phyloP scores from a whole-genome alignment of 352 stramenopile species.

The Phytophthora ohioensis region DNA sequence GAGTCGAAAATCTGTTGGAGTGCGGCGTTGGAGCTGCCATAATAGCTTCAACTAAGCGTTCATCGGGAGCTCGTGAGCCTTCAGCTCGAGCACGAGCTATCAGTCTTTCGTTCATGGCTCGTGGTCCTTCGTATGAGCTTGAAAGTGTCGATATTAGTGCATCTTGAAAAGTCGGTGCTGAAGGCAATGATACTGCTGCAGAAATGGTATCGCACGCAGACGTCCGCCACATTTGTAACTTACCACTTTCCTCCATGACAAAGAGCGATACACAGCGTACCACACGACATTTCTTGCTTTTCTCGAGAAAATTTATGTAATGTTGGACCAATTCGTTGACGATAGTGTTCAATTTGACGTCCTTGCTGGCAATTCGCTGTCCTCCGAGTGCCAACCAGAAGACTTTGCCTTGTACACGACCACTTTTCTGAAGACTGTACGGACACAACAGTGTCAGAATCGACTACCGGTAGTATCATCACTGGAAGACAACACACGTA shows the following conservation, averaged over 20 bases:
- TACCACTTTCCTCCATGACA: conserved; percentile 61
- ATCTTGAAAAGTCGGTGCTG: conserved; percentile 20
- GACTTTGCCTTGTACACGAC: conserved; percentile 64
- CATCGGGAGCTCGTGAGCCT: conserved; percentile 55
- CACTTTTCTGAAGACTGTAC: conserved; percentile 68
- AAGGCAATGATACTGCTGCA: conserved; percentile 3
- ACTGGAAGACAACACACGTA: conserved; percentile 35
- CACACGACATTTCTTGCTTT: conserved; percentile 72
- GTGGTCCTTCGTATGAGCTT: conserved; percentile 58
- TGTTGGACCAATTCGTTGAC: conserved; percentile 57
- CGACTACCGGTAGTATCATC: neutral
- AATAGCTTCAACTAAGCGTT: conserved; percentile 79
- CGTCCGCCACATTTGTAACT: conserved; percentile 67
- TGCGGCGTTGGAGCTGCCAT: conserved; percentile 59
- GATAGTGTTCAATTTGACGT: conserved; percentile 60
- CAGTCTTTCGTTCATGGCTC: conserved; percentile 69
- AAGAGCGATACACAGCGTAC: conserved; percentile 64
- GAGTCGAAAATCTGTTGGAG: conserved; percentile 28
- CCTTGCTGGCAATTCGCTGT: conserved; percentile 77
- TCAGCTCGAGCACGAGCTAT: conserved; percentile 67
- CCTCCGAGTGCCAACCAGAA: conserved; percentile 70
- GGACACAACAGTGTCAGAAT: conserved; percentile 30
- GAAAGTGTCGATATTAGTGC: conserved; percentile 11
- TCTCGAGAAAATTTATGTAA: conserved; percentile 65
- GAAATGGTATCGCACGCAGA: conserved; percentile 64